Base-by-base conservation (phyloP, 768 basidiomycete species). In the Auriculariales sp. region DNA sequence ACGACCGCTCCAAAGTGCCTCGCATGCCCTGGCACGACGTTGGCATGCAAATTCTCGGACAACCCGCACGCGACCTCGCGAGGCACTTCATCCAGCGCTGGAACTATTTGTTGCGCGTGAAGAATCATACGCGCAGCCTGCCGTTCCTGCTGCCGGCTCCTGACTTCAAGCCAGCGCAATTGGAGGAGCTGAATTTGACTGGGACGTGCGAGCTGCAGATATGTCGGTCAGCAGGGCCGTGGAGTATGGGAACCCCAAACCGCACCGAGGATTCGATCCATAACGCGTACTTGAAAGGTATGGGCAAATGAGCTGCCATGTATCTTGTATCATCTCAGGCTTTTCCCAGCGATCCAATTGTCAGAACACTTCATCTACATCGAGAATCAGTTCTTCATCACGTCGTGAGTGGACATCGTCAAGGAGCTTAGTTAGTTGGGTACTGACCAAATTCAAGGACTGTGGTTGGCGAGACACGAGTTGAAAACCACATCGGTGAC, bases 1-100 rank as follows among this genome's bases (percentile, higher is more conserved):
- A 94, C 57, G 93, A 99, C 58, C 78, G 95, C 29, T 64, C 72
- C 5, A 94, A 83, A 62, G 74, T 87, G 17, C 88, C 92, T 4
- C 74, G 95, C 46, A 97, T 98, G 92, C 92, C 95, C 27, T 99
- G 94, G 93, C 95, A 99, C 62, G 95, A 99, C 61, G 89, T 98
- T 32, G 89, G 81, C 0, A 72, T 97, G 71, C 95, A 99, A 63
- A 80, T 98, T 34, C 85, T 97, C 25, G 95, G 95, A 3, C 92
- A 94, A 61, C 95, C 95, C 45, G 91, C 93, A 17, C 75, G 94
- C 22, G 95, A 99, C 64, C 66, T 98, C 10, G 86, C 85, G 52
- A 78, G 95, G 44, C 95, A 99, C 66, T 99, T 99, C 57, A 78
- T 90, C 14, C 85, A 97, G 63, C 75, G 90, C 58, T 98, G 94